phyloP scores from a whole-genome alignment of 768 basidiomycete species.

The Lactarius hatsudake region DNA sequence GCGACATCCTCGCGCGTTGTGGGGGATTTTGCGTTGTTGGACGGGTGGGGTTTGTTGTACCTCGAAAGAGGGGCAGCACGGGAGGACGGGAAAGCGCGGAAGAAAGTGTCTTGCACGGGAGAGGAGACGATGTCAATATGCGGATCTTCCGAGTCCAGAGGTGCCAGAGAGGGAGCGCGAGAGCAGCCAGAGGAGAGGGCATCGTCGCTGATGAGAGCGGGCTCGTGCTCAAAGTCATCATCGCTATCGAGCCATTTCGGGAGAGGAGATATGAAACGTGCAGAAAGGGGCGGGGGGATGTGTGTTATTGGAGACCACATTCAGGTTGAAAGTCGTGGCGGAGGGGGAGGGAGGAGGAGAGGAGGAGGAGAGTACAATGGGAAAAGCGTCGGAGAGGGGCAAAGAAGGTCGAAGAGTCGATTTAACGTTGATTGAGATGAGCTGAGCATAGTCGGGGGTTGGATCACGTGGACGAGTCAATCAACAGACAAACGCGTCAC shows the following conservation, averaged over 20 bases:
- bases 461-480: constrained; percentile 3
- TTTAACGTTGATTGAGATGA: not conserved
- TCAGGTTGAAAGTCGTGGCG: constrained; percentile 10
- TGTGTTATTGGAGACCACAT: constrained; percentile 16
- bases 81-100: constrained; percentile 1
- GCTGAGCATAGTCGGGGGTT: not conserved
- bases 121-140: constrained; percentile 26
- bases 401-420: not conserved
- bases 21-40: constrained; percentile 2
- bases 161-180: constrained; percentile 24
- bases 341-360: not conserved
- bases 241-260: constrained; percentile 24
- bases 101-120: constrained; percentile 21
- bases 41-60: not conserved
- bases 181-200: constrained; percentile 21
- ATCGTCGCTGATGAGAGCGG: constrained; percentile 26
- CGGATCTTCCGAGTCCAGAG: constrained; percentile 21
- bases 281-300: constrained; percentile 3
- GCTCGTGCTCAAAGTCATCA: constrained; percentile 26
- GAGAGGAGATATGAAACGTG: constrained; percentile 7
- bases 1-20: constrained; percentile 25
- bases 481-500: constrained; percentile 12
- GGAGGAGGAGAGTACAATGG: not conserved
- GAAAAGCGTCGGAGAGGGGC: not conserved
- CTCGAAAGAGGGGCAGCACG: constrained; percentile 9